Percentiles rank a stretch among this genome's conserved stretches.
Evolutionary conservation across 2,329 filamentous ascomycete species (phyloP).

Genomic region (Coniosporium tulheliwenetii): DNA sequence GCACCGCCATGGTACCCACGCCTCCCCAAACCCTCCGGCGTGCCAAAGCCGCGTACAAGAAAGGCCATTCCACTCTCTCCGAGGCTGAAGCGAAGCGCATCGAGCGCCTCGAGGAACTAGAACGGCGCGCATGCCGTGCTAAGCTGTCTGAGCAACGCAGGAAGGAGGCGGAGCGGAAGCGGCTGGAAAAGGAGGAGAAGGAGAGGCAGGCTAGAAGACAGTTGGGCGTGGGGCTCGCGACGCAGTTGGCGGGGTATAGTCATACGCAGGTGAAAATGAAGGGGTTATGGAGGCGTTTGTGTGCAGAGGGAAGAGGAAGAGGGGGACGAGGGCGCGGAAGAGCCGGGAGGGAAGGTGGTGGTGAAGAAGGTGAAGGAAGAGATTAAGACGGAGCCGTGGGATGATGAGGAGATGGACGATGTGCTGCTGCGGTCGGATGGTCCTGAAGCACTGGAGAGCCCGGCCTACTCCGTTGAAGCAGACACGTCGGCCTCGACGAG

Average conservation of each 20-base stretch:
- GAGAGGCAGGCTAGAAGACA: background rate
- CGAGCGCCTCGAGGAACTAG: background rate
- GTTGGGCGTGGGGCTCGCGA: background rate
- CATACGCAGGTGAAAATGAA: background rate
- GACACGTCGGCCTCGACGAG: background rate
- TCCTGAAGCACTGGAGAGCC: background rate
- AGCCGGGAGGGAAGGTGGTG: background rate
- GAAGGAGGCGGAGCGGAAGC: background rate
- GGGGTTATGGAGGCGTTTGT: background rate
- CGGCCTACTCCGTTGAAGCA: background rate
- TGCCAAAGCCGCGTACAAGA: background rate
- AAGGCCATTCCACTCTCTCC: background rate
- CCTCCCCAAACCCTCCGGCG: background rate
- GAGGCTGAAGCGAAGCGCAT: background rate
- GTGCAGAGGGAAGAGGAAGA: background rate
- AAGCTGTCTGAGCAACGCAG: background rate
- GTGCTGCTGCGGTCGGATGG: too few relatives aligned
- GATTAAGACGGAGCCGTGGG: background rate
- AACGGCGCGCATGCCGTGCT: background rate
- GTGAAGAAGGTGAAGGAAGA: background rate
- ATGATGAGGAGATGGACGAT: background rate
- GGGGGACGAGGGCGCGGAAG: background rate
- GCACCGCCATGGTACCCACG: background rate
- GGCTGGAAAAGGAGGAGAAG: background rate
- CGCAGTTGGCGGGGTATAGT: background rate